Evolutionary conservation across 805 yeast genomes (phyloP), one percentile per base, ranked within the genome.

Genomic region (Maudiozyma serrabonitensis): DNA sequence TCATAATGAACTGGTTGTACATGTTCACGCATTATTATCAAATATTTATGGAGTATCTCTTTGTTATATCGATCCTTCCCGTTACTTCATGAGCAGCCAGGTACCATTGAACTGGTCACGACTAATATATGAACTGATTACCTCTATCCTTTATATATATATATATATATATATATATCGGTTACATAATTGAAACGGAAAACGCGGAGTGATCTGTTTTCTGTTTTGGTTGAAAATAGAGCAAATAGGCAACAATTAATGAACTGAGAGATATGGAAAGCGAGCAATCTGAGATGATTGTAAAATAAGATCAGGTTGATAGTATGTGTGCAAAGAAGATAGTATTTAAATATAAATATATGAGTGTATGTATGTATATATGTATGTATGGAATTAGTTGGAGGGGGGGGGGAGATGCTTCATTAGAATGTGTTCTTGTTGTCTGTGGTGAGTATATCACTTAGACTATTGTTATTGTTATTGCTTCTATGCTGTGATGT

Each of bases 1-100:
- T 68, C 69, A 50, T 71, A 72, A 47, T 71, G 75, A 35, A 66
- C 52, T 11, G 72, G 73, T 48, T 59, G 63, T 12, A 64, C 62
- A 38, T 59, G 57, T 6, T 43, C 46, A 32, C 60, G 58, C 63
- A 60, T 60, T 39, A 2, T 39, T 16, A 39, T 16, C 1, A n/a
- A 18, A 19, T 16, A 18, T 39, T 2, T 19, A 39, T 39, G 9
- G 16, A 19, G 21, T n/a, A 11, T 35, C 18, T 15, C 6, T 3
- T n/a, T n/a, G 9, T 35, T 35, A 16, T 6, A 35, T 35, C 2
- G 38, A 15, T 35, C 18, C 15, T 7, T 15, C 5, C 15, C 38
- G 16, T 13, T 35, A n/a, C 5, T 8, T 15, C 38, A 35, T 35
- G 18, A 35, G 32, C 8, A 28, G 4, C 9, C 32, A 21, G 23